Evolutionary conservation across 2,329 filamentous ascomycete genomes (phyloP).

Genomic region (Alternaria hordeiaustralica): DNA sequence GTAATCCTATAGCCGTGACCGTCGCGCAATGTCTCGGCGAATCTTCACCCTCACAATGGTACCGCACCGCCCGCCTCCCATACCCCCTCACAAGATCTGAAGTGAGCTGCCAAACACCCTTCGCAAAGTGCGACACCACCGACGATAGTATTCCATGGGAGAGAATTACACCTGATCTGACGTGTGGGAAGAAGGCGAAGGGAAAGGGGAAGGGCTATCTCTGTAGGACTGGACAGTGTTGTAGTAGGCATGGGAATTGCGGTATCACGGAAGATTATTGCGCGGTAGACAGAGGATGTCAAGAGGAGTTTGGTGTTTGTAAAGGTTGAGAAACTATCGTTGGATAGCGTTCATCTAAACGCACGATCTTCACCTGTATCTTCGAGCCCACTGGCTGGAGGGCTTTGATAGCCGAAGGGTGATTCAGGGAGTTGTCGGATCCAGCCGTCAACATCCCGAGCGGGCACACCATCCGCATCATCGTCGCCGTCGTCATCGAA

Average conservation of each 20-base stretch:
- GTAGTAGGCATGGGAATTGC: constrained; percentile 2
- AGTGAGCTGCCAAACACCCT: neutral
- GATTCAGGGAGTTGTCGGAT: too few relatives aligned
- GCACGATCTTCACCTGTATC: too few relatives aligned
- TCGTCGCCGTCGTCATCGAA: constrained; percentile 10
- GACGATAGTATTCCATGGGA: neutral
- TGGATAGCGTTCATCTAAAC: neutral
- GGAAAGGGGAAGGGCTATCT: neutral
- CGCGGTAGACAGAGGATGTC: rapidly evolving
- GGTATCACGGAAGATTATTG: neutral
- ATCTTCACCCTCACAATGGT: neutral
- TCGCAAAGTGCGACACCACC: neutral
- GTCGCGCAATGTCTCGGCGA: constrained; percentile 9
- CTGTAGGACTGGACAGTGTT: neutral
- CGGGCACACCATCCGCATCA: neutral
- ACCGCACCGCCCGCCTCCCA: constrained; percentile 1
- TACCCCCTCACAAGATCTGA: neutral
- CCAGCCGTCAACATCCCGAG: too few relatives aligned
- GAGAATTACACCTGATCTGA: neutral
- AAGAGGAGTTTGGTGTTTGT: neutral
- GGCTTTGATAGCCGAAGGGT: too few relatives aligned
- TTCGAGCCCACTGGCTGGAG: too few relatives aligned
- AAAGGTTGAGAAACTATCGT: neutral
- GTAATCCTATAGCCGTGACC: neutral
- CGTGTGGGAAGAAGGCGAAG: neutral